Evolutionary conservation across 177 flowering plant genomes (phyloP).

Genomic region (Tripterygium wilfordii): DNA sequence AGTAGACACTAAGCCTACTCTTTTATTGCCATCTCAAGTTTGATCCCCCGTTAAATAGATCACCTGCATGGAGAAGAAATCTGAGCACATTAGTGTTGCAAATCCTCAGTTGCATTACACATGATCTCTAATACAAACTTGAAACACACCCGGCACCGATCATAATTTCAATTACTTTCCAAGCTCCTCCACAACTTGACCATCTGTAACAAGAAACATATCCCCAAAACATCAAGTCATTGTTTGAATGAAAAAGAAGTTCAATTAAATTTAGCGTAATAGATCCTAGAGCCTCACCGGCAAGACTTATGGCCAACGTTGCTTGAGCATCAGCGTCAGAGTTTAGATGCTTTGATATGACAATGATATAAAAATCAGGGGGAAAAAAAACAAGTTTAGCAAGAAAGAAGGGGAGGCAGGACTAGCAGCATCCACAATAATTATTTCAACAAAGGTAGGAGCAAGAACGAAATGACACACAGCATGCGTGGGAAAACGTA

Average conservation of each 20-base stretch:
- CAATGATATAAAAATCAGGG: neutral
- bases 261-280: neutral
- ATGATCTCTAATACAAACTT: neutral
- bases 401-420: neutral
- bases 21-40: too few species aligned
- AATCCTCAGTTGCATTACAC: neutral
- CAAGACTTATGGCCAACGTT: slow-evolving; percentile 36
- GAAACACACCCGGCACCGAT: slow-evolving; percentile 5
- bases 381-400: neutral
- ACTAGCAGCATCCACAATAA: too few species aligned
- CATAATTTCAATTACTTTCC: slow-evolving; percentile 10
- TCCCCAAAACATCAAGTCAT: neutral
- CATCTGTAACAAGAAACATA: slow-evolving; percentile 20
- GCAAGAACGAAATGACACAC: too few species aligned
- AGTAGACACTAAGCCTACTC: too few species aligned
- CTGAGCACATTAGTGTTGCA: neutral
- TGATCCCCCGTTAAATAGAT: too few species aligned
- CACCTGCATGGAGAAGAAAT: neutral
- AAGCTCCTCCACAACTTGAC: slow-evolving; percentile 22
- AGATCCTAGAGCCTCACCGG: slow-evolving; percentile 23
- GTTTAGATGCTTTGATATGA: slow-evolving; percentile 34
- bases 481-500: too few species aligned
- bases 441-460: too few species aligned
- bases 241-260: neutral
- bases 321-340: slow-evolving; percentile 65